These are phyloP conservation scores for Melampsora larici-populina DNA, from an alignment of 1,284 basidiomycete genomes.

Conservation along the genomic window DNA sequence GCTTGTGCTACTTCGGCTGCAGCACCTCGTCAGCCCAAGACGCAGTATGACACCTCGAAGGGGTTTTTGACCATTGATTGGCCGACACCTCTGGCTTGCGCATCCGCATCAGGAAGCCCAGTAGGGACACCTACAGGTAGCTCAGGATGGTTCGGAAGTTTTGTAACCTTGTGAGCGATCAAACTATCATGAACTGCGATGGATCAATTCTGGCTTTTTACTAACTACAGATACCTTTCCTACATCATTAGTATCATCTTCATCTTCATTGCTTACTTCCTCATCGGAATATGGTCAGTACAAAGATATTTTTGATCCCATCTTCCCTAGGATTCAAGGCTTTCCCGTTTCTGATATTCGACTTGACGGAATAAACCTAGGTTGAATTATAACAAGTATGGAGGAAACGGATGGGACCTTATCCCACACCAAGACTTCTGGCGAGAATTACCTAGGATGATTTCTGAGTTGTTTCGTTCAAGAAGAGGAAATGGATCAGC, in stretches of 20 bases:
- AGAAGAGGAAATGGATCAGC: background rate
- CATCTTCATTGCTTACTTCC: slow-evolving; percentile 6
- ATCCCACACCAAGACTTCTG: slow-evolving; percentile 51
- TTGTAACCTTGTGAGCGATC: background rate
- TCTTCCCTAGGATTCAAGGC: background rate
- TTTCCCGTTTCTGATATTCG: background rate
- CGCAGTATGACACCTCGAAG: background rate
- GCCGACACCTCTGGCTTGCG: slow-evolving; percentile 5
- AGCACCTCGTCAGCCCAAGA: background rate
- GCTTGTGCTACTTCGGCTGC: background rate
- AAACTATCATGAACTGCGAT: no score
- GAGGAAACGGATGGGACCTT: slow-evolving; percentile 50
- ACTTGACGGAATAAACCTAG: background rate
- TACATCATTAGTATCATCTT: background rate
- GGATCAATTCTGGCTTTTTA: background rate
- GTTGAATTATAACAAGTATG: slow-evolving; percentile 50
- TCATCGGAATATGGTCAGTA: slow-evolving; percentile 6
- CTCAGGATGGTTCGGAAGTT: slow-evolving; percentile 6
- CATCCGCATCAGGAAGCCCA: background rate
- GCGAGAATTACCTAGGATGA: slow-evolving; percentile 47
- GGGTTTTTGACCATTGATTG: background rate
- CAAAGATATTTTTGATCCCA: background rate
- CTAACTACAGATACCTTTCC: background rate
- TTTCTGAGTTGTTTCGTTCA: background rate
- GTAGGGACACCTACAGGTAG: background rate